These are phyloP conservation scores for Fusarium neocosmosporiellum DNA, from an alignment of 2,329 filamentous ascomycete species.

Conservation along the genomic window DNA sequence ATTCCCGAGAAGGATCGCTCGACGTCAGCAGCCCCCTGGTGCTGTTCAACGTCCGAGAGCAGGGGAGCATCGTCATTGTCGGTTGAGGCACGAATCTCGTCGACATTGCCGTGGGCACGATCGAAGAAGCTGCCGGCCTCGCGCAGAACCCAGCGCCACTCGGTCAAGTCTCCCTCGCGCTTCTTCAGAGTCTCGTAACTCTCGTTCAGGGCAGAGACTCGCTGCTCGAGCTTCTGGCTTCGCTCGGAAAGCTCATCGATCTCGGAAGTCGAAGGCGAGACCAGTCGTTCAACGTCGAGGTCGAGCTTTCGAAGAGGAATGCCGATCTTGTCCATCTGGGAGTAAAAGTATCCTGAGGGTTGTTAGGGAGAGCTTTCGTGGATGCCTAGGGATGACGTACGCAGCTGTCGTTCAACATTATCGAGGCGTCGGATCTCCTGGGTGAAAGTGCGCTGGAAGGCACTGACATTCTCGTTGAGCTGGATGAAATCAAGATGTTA, in stretches of 20 bases:
- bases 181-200: conserved; percentile 99
- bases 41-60: conserved; percentile 91
- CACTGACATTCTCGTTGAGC: conserved; percentile 92
- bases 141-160: conserved; percentile 97
- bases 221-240: conserved; percentile 90
- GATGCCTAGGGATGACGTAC: conserved; percentile 65
- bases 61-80: conserved; percentile 94
- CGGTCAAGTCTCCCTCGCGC: conserved; percentile 93
- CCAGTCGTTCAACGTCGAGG: conserved; percentile 87
- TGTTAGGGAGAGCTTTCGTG: conserved; percentile 44
- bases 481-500: conserved; percentile 52
- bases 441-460: conserved; percentile 97
- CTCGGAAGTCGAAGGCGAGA: conserved; percentile 89
- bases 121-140: conserved; percentile 99
- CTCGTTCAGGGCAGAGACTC: conserved; percentile 91
- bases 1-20: conserved; percentile 94
- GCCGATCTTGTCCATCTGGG: conserved; percentile 93
- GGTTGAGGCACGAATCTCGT: conserved; percentile 92
- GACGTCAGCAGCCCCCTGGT: conserved; percentile 72
- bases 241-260: conserved; percentile 96
- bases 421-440: conserved; percentile 97
- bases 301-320: conserved; percentile 91
- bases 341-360: conserved; percentile 83
- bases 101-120: conserved; percentile 92
- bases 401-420: conserved; percentile 97